These are phyloP conservation scores for Calonectria hongkongensis DNA, from an alignment of 2,329 filamentous ascomycete species.

Conservation along the genomic window DNA sequence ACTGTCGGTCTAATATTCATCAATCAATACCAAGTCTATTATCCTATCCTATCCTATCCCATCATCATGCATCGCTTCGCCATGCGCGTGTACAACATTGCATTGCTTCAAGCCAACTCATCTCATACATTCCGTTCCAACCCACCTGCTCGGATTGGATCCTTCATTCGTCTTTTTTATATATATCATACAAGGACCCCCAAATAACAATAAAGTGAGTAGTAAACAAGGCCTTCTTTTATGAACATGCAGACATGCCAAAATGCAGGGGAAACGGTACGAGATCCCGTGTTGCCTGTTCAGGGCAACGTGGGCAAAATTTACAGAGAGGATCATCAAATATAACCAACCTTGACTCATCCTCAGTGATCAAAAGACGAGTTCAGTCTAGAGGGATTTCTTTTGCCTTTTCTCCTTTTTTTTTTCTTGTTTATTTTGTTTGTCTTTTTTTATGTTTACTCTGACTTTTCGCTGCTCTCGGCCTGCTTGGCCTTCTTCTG, in stretches of 20 bases:
- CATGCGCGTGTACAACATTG: conserved; percentile 14
- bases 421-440: not conserved
- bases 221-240: conserved; percentile 6
- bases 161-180: not conserved
- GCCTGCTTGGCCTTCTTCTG: conserved; percentile 53
- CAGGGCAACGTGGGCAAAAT: conserved; percentile 4
- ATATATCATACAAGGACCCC: conserved; percentile 13
- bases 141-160: not conserved
- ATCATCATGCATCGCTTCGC: conserved; percentile 7
- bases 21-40: conserved; percentile 21
- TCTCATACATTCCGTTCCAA: not conserved
- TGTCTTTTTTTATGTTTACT: conserved; percentile 29
- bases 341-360: not conserved
- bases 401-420: not conserved
- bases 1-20: not conserved
- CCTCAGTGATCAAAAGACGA: not conserved
- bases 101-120: not conserved
- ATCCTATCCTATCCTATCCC: conserved; percentile 2
- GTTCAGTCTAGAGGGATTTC: not conserved
- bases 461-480: conserved; percentile 43
- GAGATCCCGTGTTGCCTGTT: not conserved
- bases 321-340: conserved; percentile 4
- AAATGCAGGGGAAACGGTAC: not conserved
- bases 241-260: conserved; percentile 1
- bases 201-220: not conserved